Percentiles rank a stretch among this genome's conserved stretches.
These are phyloP conservation scores for Wallacemonas sp. DNA, from an alignment of 208 protist genomes.

Conservation along the genomic window DNA sequence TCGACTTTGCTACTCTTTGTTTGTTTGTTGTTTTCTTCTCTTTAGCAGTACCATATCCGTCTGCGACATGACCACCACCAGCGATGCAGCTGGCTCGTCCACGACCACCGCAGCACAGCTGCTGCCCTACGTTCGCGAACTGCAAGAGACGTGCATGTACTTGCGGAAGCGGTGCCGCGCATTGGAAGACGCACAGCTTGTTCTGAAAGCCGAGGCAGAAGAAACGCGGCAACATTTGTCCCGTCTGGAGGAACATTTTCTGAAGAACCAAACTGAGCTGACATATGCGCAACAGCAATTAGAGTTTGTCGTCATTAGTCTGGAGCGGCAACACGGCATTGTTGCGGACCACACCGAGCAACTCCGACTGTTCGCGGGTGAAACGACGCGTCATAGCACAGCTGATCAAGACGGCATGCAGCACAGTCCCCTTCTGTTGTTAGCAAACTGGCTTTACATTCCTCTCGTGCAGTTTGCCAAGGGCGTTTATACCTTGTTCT, in stretches of 20 bases:
- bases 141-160: slow-evolving; percentile 11
- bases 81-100: background rate
- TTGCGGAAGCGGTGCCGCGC: slow-evolving; percentile 1
- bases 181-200: slow-evolving; percentile 1
- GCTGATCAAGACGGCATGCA: slow-evolving; percentile 7
- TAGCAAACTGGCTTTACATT: slow-evolving; percentile 81
- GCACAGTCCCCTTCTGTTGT: slow-evolving; percentile 45
- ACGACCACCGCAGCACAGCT: background rate
- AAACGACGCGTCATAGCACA: slow-evolving; percentile 48
- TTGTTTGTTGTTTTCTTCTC: background rate
- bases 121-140: slow-evolving; percentile 11
- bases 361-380: slow-evolving; percentile 78
- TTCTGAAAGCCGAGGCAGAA: background rate
- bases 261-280: slow-evolving; percentile 69
- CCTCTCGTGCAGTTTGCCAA: slow-evolving; percentile 87
- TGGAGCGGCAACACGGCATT: slow-evolving; percentile 74
- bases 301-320: slow-evolving; percentile 75
- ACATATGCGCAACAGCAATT: slow-evolving; percentile 84
- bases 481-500: slow-evolving; percentile 77
- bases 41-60: background rate
- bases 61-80: no score
- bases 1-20: background rate
- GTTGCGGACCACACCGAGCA: slow-evolving; percentile 87
- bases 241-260: slow-evolving; percentile 61
- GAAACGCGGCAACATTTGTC: background rate